phyloP scores from a whole-genome alignment of 495 filamentous ascomycete species.

The Aspergillus coremiiformis region DNA sequence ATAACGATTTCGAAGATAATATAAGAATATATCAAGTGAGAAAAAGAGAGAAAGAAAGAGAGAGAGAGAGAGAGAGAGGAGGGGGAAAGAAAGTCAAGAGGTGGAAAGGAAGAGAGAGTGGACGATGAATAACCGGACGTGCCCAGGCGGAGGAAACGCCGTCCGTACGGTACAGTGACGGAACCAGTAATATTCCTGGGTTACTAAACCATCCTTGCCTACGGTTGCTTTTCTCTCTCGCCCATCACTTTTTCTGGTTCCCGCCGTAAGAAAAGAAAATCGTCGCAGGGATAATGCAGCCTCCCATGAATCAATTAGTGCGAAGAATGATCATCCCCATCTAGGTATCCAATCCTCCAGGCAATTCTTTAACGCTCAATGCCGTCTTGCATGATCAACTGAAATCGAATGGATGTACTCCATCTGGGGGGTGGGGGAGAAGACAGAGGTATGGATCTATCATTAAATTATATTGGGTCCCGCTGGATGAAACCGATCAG shows the following conservation, averaged over 20 bases:
- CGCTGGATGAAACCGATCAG: background rate
- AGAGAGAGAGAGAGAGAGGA: background rate
- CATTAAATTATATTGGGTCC: background rate
- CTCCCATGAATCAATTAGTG: background rate
- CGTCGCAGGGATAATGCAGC: background rate
- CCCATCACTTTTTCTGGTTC: constrained; percentile 7
- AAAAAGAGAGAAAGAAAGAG: constrained; percentile 4
- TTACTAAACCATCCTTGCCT: background rate
- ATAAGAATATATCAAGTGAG: background rate
- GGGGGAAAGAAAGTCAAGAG: constrained; percentile 1
- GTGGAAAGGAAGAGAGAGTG: constrained; percentile 1
- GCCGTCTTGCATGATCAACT: too few relatives aligned
- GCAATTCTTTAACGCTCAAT: too few relatives aligned
- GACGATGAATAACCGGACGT: background rate
- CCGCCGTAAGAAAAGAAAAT: constrained; percentile 18
- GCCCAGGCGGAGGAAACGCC: background rate
- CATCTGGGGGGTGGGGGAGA: too few relatives aligned
- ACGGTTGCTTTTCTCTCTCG: too few relatives aligned
- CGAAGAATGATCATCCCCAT: background rate
- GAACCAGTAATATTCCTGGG: constrained; percentile 5
- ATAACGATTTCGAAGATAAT: constrained; percentile 2
- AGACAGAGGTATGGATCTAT: background rate
- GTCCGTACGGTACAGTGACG: background rate
- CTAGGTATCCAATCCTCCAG: too few relatives aligned
- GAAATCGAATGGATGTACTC: background rate